Base-by-base conservation (phyloP, 2,329 filamentous ascomycete genomes). In the Neofusicoccum umdonicola region DNA sequence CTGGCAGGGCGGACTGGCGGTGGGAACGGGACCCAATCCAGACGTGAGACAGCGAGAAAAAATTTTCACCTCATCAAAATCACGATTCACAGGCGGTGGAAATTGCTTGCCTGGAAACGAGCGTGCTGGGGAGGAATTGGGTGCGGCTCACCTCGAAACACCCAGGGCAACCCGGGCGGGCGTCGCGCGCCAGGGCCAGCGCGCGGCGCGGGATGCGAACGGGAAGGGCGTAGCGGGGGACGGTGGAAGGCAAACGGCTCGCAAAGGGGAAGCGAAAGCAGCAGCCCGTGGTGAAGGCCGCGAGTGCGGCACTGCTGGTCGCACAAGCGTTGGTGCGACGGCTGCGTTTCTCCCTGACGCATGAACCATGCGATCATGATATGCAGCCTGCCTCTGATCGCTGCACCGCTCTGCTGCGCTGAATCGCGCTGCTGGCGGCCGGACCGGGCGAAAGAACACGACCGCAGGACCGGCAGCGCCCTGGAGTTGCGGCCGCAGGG, bases 11-110 rank as follows among this genome's bases (percentile, higher is more conserved):
- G 11, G 41, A 60, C 41, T 60, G 37, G 56, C 56, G 56, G 56
- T 60, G 42, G 56, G 13, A 17, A 41, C 39, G 37, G 11, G n/a
- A 42, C n/a, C 50, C 50, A 52, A 52, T 52, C 47, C 6, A 52
- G 7, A 22, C 50, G 50, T 37, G 50, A 52, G 50, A 52, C 50
- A 31, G n/a, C 47, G 47, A 50, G 52, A 57, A 47, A 60, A 57
- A 60, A 39, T 47, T 60, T 60, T 60, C 42, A 47, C 41, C 56
- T 60, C 56, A 37, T 60, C 56, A 47, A 60, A 22, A 58, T n/a
- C 39, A 45, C 27, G 35, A 37, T n/a, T 51, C 48, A 27, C 48
- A 51, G 48, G 27, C 31, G 6, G 51, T 19, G 56, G 56, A 60
- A 27, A 60, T 60, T 60, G 56, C 54, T 44, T 45, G 54, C 22